Conservation (phyloP, 139 green algal genomes). For the Nannochloris sp. region DNA sequence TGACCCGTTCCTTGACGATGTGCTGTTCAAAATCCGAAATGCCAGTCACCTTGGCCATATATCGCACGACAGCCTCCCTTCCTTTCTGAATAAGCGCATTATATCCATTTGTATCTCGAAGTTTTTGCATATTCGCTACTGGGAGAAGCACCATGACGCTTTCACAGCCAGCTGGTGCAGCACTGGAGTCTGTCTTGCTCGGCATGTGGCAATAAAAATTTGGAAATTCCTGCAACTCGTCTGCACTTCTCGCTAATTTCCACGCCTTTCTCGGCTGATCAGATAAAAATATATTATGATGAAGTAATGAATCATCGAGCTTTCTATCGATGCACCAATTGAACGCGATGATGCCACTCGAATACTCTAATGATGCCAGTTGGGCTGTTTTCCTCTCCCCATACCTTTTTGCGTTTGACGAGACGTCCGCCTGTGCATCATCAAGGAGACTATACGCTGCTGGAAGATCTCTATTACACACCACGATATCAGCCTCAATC, state of each 20-base stretch:
- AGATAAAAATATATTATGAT: constrained; percentile 86
- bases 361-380: constrained; percentile 46
- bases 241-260: constrained; percentile 32
- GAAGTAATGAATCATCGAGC: constrained; percentile 34
- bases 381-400: constrained; percentile 2
- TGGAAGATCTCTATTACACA: constrained; percentile 59
- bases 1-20: constrained; percentile 57
- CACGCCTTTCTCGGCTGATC: constrained; percentile 39
- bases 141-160: constrained; percentile 62
- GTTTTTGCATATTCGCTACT: constrained; percentile 65
- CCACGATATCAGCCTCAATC: constrained; percentile 51
- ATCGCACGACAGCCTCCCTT: constrained; percentile 39
- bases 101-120: constrained; percentile 28
- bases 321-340: constrained; percentile 49
- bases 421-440: neutral
- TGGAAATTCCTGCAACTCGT: constrained; percentile 41
- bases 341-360: constrained; percentile 64
- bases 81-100: constrained; percentile 42
- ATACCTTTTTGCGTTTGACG: neutral
- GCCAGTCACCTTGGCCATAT: constrained; percentile 25
- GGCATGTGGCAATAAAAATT: constrained; percentile 86
- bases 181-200: constrained; percentile 62
- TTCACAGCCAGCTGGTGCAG: constrained; percentile 48
- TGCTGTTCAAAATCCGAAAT: constrained; percentile 26
- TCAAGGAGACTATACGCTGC: constrained; percentile 42